Evolutionary conservation across 1,284 basidiomycete genomes (phyloP), one percentile per base, ranked within the genome.

Genomic region (Irpex rosettiformis): DNA sequence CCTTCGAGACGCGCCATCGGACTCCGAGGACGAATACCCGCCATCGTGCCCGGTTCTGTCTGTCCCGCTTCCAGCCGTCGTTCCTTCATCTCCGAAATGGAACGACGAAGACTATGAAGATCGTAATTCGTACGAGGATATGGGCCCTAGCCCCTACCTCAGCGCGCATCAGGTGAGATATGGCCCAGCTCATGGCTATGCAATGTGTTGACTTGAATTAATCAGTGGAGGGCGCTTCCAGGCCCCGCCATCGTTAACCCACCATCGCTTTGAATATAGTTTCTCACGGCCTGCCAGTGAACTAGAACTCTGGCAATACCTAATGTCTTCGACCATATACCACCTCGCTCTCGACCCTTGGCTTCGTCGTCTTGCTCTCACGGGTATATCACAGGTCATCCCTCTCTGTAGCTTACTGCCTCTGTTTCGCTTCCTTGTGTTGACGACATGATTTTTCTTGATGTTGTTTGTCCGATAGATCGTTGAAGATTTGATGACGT

Each of bases 161-260:
- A 69, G 71, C 11, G 69, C 68, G 47, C 73, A 61, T 25, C 60
- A 75, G 69, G 75, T 75, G 61, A 52, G 71, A 61, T 30, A 21
- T 43, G 37, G 45, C 25, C 25, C 43, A 28, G 53, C 16, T 58
- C 18, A 57, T 42, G 57, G 59, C 37, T 13, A 57, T 43, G 18
- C 37, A 24, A 16, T 24, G 37, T 25, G 28, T 55, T 61, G 54
- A 60, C 58, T 48, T 37, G 52, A n/a, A 13, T 51, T 28, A 18
- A 57, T 52, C 62, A 74, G 73, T 74, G 72, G 72, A 66, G 72
- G 58, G 69, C 65, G 53, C 66, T 74, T 58, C 73, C 73, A 56
- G 73, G 73, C 54, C 73, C 70, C 29, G 72, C 72, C 18, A 70
- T 71, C 58, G 65, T 68, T 16, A 68, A 67, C 22, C 66, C 69